Evolutionary conservation across 169 alveolate species (phyloP), one percentile per base, ranked within the genome.

Genomic region (Eimeria necatrix): DNA sequence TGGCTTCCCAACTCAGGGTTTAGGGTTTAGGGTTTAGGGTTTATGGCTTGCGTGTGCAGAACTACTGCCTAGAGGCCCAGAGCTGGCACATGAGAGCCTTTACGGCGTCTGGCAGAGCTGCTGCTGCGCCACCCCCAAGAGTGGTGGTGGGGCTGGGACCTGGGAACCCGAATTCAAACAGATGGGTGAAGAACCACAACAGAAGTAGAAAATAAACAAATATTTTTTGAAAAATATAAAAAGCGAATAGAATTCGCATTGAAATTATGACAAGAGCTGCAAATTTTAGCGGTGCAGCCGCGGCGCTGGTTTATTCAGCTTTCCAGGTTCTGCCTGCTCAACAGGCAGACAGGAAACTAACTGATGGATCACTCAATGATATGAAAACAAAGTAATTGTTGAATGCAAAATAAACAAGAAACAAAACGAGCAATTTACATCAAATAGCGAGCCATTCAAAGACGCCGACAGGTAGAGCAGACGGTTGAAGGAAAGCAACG

Each of bases 121-220:
- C 89, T n/a, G 95, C 83, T 51, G 71, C 84, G 53, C 51, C 84
- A 1, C 95, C 95, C 49, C 97, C 91, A 81, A 94, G 61, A 22
- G 94, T 81, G 71, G 83, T 89, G 22, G 95, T 96, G 16, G 97
- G 97, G 10, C 71, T 95, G 56, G 97, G 97, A 60, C 94, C 95
- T 51, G 97, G 97, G 53, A 96, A 96, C 70, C 97, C 97, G 20
- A 96, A 96, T 78, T 95, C 97, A 26, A 96, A 96, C 95, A 84
- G 97, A 32, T 96, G 97, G 97, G 91, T 94, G 94, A 94, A 93
- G 48, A 87, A 73, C 18, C 88, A 46, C 61, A 71, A 46, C 41
- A 92, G 88, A 49, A 26, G 56, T n/a, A 48, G 78, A 51, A 83
- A 56, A 22, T 83, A 83, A 26, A 9, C 64, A 46, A 7, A 68